Base-by-base conservation (phyloP, 768 basidiomycete genomes). In the Tulasnella sp. region DNA sequence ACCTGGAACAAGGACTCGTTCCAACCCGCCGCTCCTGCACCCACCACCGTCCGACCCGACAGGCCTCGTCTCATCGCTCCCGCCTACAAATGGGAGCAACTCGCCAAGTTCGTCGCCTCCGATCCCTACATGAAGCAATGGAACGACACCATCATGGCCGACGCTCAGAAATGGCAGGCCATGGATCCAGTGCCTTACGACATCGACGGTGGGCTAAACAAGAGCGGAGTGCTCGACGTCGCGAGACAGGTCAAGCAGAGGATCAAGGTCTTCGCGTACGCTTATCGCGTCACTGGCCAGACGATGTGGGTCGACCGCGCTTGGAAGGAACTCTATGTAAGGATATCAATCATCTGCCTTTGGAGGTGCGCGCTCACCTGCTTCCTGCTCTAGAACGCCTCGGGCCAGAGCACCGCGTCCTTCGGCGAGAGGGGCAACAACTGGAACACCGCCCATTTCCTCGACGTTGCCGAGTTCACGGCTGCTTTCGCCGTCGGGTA, bases 11-110 rank as follows among this genome's bases (percentile, higher is more conserved):
- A 87, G 75, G 97, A 99, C 85, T 84, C 94, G 7, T 95, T 92
- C 85, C 85, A 91, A 69, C 93, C 96, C 31, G 84, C 90, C 46
- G 91, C 85, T 82, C 92, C 94, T 12, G 85, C 85, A 64, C 88
- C 89, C 24, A 91, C 91, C 58, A 86, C 85, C 76, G 88, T 92
- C 50, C 93, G 96, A 72, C 83, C 92, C 11, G 93, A 95, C 84
- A 93, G 97, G 81, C 98, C 98, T 40, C 93, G 95, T 64, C 89
- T 99, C 76, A 93, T 98, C 83, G 98, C 97, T 24, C 96, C 97
- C 31, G 83, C 89, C 16, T 96, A 96, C 89, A 96, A 96, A 86
- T 99, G 98, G 97, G 86, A 89, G 18, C 94, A 91, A 16, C 91
- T 99, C 31, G 91, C 93, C 7, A 84, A 85, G 31, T 89, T 98